These are phyloP conservation scores for Tuber magnatum DNA, from an alignment of 495 filamentous ascomycete species.

Conservation along the genomic window DNA sequence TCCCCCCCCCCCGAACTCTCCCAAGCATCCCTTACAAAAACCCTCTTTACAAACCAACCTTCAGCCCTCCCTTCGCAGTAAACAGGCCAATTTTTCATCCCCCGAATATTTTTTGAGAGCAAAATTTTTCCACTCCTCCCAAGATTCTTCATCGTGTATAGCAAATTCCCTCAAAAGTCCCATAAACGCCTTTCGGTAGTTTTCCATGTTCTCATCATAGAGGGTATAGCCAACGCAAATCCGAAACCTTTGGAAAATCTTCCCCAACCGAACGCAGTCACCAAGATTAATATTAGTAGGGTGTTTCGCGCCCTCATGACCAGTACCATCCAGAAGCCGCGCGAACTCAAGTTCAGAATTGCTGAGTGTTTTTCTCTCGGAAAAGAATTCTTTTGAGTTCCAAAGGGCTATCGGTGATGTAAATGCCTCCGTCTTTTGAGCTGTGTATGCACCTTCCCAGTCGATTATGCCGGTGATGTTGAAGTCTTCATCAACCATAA, in stretches of 20 bases:
- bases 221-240: constrained; percentile 4
- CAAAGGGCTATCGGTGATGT: constrained; percentile 1
- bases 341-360: not conserved
- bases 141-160: not conserved
- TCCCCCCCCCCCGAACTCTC: not conserved
- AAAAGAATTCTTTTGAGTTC: not conserved
- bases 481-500: constrained; percentile 45
- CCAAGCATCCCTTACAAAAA: not conserved
- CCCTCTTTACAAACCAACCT: not conserved
- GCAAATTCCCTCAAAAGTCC: not conserved
- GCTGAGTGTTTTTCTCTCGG: not conserved
- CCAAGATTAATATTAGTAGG: not conserved
- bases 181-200: not conserved
- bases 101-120: not conserved
- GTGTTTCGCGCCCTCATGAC: not conserved
- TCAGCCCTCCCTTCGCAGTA: not conserved
- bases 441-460: constrained; percentile 44
- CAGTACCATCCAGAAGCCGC: not conserved
- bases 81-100: not conserved
- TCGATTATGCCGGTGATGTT: constrained; percentile 48
- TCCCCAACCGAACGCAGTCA: not conserved
- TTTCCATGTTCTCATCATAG: constrained; percentile 1
- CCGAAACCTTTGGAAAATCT: not conserved
- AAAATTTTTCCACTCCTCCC: not conserved
- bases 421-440: constrained; percentile 32